Evolutionary conservation across 371 early-diverging fungal genomes (phyloP).

Genomic region (Paraphysoderma sedebokerense): DNA sequence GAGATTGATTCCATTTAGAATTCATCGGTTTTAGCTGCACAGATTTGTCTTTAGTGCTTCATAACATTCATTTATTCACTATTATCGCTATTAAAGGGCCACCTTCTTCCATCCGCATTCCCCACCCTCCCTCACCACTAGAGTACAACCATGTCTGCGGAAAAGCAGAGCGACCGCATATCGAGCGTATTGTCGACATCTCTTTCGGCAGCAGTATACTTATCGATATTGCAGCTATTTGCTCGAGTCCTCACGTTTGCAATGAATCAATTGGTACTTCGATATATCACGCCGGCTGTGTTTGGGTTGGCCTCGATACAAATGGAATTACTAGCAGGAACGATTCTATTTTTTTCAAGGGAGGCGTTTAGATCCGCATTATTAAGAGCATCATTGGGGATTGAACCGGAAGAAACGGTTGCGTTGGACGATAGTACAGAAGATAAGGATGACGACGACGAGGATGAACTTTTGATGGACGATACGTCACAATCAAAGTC

Average conservation of each 20-base stretch:
- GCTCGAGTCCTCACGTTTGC: constrained; percentile 60
- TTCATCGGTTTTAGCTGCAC: too few species aligned
- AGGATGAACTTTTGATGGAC: not conserved
- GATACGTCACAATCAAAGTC: not conserved
- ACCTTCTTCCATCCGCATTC: too few species aligned
- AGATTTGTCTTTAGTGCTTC: too few species aligned
- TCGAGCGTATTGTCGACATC: too few species aligned
- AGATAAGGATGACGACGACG: not conserved
- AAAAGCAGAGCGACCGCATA: too few species aligned
- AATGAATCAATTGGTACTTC: constrained; percentile 56
- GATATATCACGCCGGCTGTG: constrained; percentile 41
- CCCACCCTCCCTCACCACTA: too few species aligned
- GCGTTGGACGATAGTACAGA: not conserved
- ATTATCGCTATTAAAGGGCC: too few species aligned
- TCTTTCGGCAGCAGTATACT: constrained; percentile 53
- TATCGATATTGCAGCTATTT: constrained; percentile 57
- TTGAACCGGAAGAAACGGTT: not conserved
- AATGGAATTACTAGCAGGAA: constrained; percentile 64
- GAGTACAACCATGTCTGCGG: too few species aligned
- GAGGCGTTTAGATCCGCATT: constrained; percentile 77
- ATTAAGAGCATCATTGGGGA: constrained; percentile 17
- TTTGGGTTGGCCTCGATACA: constrained; percentile 72
- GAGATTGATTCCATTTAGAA: too few species aligned
- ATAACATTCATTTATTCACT: too few species aligned
- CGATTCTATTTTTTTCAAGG: constrained; percentile 78